Conservation (phyloP, 2,329 filamentous ascomycete species). For the Phialocephala subalpina region DNA sequence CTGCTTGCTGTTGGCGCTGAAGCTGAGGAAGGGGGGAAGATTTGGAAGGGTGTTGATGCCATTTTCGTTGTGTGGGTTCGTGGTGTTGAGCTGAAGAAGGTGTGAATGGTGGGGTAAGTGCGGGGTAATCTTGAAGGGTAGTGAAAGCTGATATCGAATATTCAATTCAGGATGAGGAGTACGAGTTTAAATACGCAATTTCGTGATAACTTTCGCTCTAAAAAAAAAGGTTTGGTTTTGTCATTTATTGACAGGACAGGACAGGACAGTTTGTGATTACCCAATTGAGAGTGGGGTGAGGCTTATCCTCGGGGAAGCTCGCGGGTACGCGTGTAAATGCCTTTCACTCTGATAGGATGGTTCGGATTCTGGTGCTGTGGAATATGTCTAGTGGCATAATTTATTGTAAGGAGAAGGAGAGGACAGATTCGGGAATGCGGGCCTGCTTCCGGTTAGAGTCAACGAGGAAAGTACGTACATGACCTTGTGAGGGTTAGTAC, state of each 20-base stretch:
- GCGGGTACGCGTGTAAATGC: background rate
- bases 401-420: background rate
- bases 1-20: constrained; percentile 9
- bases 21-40: constrained; percentile 9
- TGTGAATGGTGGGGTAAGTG: too few species aligned
- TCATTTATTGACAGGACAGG: too few species aligned
- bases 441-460: background rate
- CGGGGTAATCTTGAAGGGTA: background rate
- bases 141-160: too few species aligned
- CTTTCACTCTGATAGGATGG: background rate
- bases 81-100: background rate
- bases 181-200: too few species aligned
- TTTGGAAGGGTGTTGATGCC: constrained; percentile 17
- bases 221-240: too few species aligned
- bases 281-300: constrained; percentile 4
- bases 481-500: too few species aligned
- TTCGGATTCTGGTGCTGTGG: background rate
- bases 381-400: background rate
- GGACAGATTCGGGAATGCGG: background rate
- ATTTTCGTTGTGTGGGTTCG: background rate
- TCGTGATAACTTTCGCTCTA: too few species aligned
- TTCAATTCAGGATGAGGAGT: too few species aligned
- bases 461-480: background rate
- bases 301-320: background rate
- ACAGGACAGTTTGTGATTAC: background rate